These are phyloP conservation scores for Calonectria pteridis DNA, from an alignment of 2,329 filamentous ascomycete species.

Conservation along the genomic window DNA sequence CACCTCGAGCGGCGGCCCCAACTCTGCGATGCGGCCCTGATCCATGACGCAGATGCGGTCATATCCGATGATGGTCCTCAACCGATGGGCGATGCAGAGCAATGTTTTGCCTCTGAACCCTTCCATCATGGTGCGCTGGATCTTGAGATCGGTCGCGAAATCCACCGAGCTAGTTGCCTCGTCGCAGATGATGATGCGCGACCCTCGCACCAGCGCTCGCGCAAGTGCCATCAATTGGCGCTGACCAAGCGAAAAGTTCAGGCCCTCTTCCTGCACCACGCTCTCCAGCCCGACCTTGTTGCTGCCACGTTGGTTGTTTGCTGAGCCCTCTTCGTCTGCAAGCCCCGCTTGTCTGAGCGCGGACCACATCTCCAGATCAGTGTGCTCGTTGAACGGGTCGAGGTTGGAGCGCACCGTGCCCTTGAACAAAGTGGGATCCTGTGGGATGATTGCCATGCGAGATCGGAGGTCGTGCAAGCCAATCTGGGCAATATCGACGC, in stretches of 20 bases:
- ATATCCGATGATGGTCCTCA: conserved; percentile 93
- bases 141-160: conserved; percentile 96
- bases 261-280: conserved; percentile 89
- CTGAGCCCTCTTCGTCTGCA: conserved; percentile 36
- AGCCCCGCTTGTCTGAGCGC: conserved; percentile 83
- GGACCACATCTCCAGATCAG: conserved; percentile 81
- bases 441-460: conserved; percentile 84
- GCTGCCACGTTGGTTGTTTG: conserved; percentile 64
- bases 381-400: conserved; percentile 83
- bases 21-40: conserved; percentile 1
- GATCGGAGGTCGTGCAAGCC: conserved; percentile 82
- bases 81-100: conserved; percentile 90
- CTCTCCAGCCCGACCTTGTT: conserved; percentile 83
- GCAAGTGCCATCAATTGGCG: conserved; percentile 95
- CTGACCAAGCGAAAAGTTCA: conserved; percentile 96
- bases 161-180: conserved; percentile 95
- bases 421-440: conserved; percentile 87
- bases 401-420: conserved; percentile 84
- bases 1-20: conserved; percentile 2
- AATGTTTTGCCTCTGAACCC: conserved; percentile 90
- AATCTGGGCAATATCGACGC: conserved; percentile 77
- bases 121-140: conserved; percentile 87
- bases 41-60: conserved; percentile 75
- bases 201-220: conserved; percentile 86
- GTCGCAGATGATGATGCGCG: conserved; percentile 95